phyloP scores from a whole-genome alignment of 2,329 filamentous ascomycete genomes.

The Penicillium decumbens region DNA sequence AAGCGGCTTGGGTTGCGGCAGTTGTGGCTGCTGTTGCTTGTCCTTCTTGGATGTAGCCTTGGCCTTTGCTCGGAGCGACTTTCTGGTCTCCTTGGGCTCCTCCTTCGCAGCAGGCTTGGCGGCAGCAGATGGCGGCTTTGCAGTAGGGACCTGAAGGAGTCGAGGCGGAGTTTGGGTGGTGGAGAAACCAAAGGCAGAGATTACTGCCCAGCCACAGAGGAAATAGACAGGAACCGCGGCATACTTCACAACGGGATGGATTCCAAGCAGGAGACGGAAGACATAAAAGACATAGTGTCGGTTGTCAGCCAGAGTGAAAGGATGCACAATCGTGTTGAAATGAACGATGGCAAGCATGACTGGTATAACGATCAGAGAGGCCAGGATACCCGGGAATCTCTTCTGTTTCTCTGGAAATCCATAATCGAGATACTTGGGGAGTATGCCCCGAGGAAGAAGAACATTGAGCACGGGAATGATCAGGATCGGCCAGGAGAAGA shows the following conservation, averaged over 20 bases:
- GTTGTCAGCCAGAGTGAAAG: slow-evolving; percentile 94
- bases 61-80: slow-evolving; percentile 21
- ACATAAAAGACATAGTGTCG: slow-evolving; percentile 96
- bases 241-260: slow-evolving; percentile 61
- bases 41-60: slow-evolving; percentile 23
- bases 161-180: slow-evolving; percentile 21
- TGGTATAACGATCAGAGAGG: slow-evolving; percentile 35
- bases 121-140: slow-evolving; percentile 14
- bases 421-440: slow-evolving; percentile 35
- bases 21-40: slow-evolving; percentile 11
- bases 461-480: slow-evolving; percentile 50
- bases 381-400: slow-evolving; percentile 37
- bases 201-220: slow-evolving; percentile 62
- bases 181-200: slow-evolving; percentile 56
- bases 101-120: slow-evolving; percentile 14
- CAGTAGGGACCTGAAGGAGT: slow-evolving; percentile 16
- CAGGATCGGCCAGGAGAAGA: slow-evolving; percentile 82
- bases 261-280: slow-evolving; percentile 75
- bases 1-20: slow-evolving; percentile 19
- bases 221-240: slow-evolving; percentile 67
- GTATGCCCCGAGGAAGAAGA: slow-evolving; percentile 29
- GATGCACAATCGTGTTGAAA: slow-evolving; percentile 89
- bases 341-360: slow-evolving; percentile 54
- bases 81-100: slow-evolving; percentile 21
- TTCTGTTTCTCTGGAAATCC: slow-evolving; percentile 30